A percentile compares a stretch with the other conserved stretches of the same genome.
These are phyloP conservation scores for Penicillium paneum DNA, from an alignment of 2,329 filamentous ascomycete genomes.

Conservation along the genomic window DNA sequence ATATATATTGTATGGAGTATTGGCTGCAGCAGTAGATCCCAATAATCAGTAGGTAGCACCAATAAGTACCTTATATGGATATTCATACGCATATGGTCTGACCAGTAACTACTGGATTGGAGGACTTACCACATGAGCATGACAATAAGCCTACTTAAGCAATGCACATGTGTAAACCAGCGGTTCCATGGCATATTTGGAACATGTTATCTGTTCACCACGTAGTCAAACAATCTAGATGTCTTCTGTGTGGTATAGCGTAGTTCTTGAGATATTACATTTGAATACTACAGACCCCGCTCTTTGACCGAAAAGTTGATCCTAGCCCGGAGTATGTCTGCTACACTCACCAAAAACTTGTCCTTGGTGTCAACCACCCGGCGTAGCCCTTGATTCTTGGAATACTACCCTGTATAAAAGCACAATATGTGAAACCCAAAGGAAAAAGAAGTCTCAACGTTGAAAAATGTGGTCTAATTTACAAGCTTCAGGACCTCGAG, in stretches of 20 bases:
- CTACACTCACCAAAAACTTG: background rate
- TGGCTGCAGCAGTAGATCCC: background rate
- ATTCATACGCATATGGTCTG: background rate
- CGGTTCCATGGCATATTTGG: background rate
- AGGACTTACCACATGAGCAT: background rate
- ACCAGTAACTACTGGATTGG: background rate
- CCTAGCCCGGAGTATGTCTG: background rate
- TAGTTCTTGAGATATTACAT: background rate
- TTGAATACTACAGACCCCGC: background rate
- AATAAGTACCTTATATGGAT: background rate
- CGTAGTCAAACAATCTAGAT: background rate
- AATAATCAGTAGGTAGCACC: background rate
- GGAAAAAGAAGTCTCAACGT: slow-evolving; percentile 22
- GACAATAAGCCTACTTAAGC: background rate
- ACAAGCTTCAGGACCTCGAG: slow-evolving; percentile 29
- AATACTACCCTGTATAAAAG: no score
- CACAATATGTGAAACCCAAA: slow-evolving; percentile 6
- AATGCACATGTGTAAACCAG: background rate
- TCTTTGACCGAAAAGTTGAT: background rate
- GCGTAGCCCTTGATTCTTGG: background rate
- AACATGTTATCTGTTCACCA: background rate
- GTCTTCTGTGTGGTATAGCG: background rate
- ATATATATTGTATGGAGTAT: background rate
- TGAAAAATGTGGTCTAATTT: slow-evolving; percentile 28
- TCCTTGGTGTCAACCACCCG: background rate